Percentiles rank a stretch among this genome's conserved stretches.
Conservation (phyloP, 1,139 yeast species). For the Kurtzmaniella quercitrusa region DNA sequence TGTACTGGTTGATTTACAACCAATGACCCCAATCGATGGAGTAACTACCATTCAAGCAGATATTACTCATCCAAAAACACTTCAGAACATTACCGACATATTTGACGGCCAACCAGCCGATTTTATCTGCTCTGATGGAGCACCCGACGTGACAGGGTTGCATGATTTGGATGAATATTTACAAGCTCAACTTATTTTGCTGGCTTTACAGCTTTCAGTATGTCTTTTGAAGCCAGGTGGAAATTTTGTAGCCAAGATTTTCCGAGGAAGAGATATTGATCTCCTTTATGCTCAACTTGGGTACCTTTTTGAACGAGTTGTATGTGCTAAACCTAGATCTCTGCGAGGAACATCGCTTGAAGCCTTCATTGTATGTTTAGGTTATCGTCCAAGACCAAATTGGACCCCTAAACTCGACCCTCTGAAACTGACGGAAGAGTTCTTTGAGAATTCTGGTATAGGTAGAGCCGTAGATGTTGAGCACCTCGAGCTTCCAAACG, state of each 20-base stretch:
- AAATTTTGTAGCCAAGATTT: constrained; percentile 89
- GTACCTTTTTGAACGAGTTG: constrained; percentile 73
- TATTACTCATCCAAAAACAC: constrained; percentile 90
- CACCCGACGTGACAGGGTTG: constrained; percentile 96
- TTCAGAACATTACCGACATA: constrained; percentile 65
- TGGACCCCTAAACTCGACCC: constrained; percentile 71
- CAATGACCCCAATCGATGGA: constrained; percentile 91
- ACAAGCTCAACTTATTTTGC: constrained; percentile 87
- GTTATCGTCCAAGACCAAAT: constrained; percentile 73
- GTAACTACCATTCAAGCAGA: constrained; percentile 92
- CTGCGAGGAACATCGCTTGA: constrained; percentile 93
- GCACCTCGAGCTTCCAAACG: constrained; percentile 43
- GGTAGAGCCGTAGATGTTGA: constrained; percentile 49
- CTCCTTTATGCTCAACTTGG: constrained; percentile 86
- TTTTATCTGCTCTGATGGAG: constrained; percentile 95
- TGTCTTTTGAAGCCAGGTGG: constrained; percentile 88
- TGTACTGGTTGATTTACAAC: constrained; percentile 93
- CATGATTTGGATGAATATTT: constrained; percentile 96
- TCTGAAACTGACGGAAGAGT: constrained; percentile 71
- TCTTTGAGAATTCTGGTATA: constrained; percentile 62
- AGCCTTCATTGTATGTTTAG: constrained; percentile 88
- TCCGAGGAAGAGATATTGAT: constrained; percentile 93
- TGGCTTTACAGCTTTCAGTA: constrained; percentile 88
- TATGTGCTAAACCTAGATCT: constrained; percentile 94
- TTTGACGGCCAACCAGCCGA: constrained; percentile 94